A percentile compares a stretch with the other conserved stretches of the same genome.
Conservation (phyloP, 2,329 filamentous ascomycete genomes). For the Pyrenophora teres region DNA sequence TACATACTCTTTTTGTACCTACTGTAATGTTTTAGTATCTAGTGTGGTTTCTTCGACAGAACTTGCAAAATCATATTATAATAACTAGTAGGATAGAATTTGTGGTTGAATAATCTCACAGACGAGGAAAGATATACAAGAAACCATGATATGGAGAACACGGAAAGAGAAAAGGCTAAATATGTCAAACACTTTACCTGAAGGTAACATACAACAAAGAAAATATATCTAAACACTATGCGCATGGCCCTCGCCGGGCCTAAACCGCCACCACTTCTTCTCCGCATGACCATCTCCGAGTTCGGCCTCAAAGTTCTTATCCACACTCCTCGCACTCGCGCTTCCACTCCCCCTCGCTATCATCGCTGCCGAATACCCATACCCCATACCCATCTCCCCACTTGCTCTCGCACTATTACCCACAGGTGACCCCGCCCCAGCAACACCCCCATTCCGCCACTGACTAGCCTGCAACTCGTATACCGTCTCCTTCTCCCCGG, state of each 20-base stretch:
- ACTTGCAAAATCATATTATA: too few relatives aligned
- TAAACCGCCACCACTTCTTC: constrained; percentile 30
- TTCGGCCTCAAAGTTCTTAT: constrained; percentile 14
- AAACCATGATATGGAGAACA: too few relatives aligned
- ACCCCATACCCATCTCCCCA: too few relatives aligned
- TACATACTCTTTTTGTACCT: too few relatives aligned
- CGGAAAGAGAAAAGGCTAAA: too few relatives aligned
- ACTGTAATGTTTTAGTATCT: too few relatives aligned
- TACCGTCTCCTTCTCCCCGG: constrained; percentile 64
- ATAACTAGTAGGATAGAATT: too few relatives aligned
- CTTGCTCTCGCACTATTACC: neutral
- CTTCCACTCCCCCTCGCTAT: constrained; percentile 19
- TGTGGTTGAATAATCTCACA: too few relatives aligned
- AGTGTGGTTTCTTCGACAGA: too few relatives aligned
- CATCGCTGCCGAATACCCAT: constrained; percentile 3
- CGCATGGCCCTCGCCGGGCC: constrained; percentile 16
- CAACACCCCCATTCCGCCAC: constrained; percentile 37
- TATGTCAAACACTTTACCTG: too few relatives aligned
- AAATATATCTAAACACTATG: constrained; percentile 11
- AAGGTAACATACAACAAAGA: neutral
- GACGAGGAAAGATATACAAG: too few relatives aligned
- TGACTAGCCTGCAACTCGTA: constrained; percentile 52
- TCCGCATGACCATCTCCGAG: constrained; percentile 15
- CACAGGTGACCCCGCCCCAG: neutral
- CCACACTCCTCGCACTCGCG: constrained; percentile 15